Base-by-base conservation (phyloP, 225 moss, liverwort and hornwort species). In the Takakia lepidozioides region DNA sequence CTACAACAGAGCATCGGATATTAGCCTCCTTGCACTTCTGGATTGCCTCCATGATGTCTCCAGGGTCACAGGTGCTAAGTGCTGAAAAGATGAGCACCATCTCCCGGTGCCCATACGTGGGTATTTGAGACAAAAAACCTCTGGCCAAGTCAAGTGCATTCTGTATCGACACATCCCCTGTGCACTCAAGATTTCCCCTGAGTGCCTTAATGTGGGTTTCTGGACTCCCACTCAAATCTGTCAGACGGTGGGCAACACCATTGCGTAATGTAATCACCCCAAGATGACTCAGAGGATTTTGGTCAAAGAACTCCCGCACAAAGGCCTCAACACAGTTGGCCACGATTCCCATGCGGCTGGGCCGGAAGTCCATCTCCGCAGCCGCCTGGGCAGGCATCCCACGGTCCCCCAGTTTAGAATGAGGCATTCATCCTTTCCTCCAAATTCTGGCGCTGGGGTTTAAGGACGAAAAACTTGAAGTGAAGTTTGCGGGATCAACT, bases 301-400 rank as follows among this genome's bases (percentile, higher is more conserved):
- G 95, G 55, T 98, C 95, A 42, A 98, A 98, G 58, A 75, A 91
- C 46, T 98, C 95, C 40, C 95, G 82, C 10, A 98, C 70, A 52
- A 98, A 98, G 2, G 78, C 90, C 73, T 98, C 95, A 62, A 91
- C 75, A 56, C 66, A 82, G 42, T 91, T 90, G 41, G 75, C 85
- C 39, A 85, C 67, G 29, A 82, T 64, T 69, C 77, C 95, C 95
- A 98, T 98, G 18, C 95, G 84, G 67, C 87, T 87, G 43, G 95
- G 95, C 58, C 87, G 84, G 52, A 98, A 87, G 72, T 98, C 95
- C 78, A 59, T 80, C 82, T 98, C 91, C 70, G 87, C 80, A 63
- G 87, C 95, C 81, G 95, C 87, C 95, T 98, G 71, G 48, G 58
- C 84, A 78, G 60, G 59, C 62, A 87, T 54, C 35, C 38, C 36